Base-by-base conservation (phyloP, 768 basidiomycete genomes). In the Cystobasidium onofrii region DNA sequence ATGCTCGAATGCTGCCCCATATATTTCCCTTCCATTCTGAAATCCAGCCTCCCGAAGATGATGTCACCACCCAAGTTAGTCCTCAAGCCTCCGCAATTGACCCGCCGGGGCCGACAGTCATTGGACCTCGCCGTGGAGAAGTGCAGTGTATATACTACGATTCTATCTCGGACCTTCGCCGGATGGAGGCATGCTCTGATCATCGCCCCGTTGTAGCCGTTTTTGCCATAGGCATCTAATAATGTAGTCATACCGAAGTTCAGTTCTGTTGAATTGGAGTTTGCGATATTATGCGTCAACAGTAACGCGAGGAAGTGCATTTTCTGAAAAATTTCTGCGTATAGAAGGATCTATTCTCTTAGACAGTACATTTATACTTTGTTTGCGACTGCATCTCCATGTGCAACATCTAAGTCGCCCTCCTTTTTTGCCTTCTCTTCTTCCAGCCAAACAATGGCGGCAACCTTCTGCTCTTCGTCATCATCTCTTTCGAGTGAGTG, bases 81-180 rank as follows among this genome's bases (percentile, higher is more conserved):
- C n/a, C n/a, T n/a, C n/a, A n/a, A n/a, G n/a, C n/a, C n/a, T n/a
- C n/a, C n/a, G n/a, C n/a, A n/a, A n/a, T n/a, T n/a, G 55, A 13
- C 20, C 27, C 34, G n/a, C 55, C 69, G 4, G 13, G 20, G 27
- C 73, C 61, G 10, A 31, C 17, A 29, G 27, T 70, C 20, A 31
- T 55, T 0, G 79, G 79, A 1, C 79, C 79, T 31, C 54, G 64
- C 25, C 86, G 83, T 76, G 91, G 91, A 1, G 90, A 92, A 57
- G 84, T 94, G 1, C 81, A 87, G 7, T 90, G 90, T 78, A 79
- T 92, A 1, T 82, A 82, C 52, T 94, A 94, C 78, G 81, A 85
- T 75, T 90, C 88, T 17, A 83, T 92, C 23, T 87, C 89, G 75
- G 90, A 94, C 79, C 83, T 94, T 88, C 84, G 86, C 46, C 83